phyloP scores from a whole-genome alignment of 2,329 filamentous ascomycete species.

The Fusarium bactridioides region DNA sequence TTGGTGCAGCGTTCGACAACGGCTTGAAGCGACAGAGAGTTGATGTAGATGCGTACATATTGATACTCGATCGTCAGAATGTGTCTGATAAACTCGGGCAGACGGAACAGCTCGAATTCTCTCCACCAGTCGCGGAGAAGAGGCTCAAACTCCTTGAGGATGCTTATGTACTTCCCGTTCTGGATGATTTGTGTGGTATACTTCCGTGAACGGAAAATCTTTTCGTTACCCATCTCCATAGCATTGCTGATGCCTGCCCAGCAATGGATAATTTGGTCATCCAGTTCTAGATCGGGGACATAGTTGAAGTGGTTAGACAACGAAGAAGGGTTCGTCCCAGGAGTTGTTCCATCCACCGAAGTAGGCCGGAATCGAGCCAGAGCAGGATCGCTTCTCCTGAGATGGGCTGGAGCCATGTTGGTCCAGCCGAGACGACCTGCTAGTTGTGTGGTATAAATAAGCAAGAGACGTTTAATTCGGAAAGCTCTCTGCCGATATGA shows the following conservation, averaged over 20 bases:
- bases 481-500: constrained; percentile 78
- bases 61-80: constrained; percentile 95
- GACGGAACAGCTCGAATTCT: constrained; percentile 80
- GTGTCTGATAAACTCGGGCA: constrained; percentile 71
- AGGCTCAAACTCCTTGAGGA: constrained; percentile 82
- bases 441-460: constrained; percentile 94
- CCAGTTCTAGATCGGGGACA: constrained; percentile 71
- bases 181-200: constrained; percentile 90
- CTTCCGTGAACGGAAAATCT: constrained; percentile 85
- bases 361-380: constrained; percentile 58
- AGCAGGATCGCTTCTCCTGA: constrained; percentile 66
- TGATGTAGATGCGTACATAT: constrained; percentile 93
- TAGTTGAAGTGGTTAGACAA: constrained; percentile 69
- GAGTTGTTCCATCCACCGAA: constrained; percentile 66
- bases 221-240: constrained; percentile 90
- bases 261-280: constrained; percentile 79
- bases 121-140: constrained; percentile 80
- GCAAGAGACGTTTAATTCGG: constrained; percentile 83
- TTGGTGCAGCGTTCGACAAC: constrained; percentile 91
- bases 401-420: constrained; percentile 83
- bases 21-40: constrained; percentile 91
- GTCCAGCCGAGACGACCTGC: constrained; percentile 91
- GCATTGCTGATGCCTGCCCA: constrained; percentile 94
- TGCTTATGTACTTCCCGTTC: constrained; percentile 81
- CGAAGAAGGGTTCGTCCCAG: constrained; percentile 65